Percentiles rank a stretch among this genome's conserved stretches.
phyloP scores from a whole-genome alignment of 108 stramenopile species.

The Cyclotella atomus region DNA sequence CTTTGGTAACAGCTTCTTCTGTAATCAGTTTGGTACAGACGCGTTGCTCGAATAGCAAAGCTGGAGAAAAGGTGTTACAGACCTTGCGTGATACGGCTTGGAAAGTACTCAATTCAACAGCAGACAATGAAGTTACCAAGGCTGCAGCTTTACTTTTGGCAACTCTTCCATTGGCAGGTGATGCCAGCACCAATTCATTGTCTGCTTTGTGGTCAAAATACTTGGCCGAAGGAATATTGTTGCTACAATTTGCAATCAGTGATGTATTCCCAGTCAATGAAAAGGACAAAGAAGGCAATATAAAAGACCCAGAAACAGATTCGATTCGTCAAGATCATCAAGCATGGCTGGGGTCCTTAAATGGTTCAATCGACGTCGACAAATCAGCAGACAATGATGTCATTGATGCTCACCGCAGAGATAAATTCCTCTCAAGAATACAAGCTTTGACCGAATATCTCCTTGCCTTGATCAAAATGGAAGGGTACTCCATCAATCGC shows the following conservation, averaged over 20 bases:
- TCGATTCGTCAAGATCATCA: constrained; percentile 20
- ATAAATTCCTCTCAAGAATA: constrained; percentile 18
- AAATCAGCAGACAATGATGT: constrained; percentile 22
- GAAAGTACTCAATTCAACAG: not conserved
- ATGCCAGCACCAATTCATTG: constrained; percentile 14
- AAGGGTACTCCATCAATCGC: constrained; percentile 32
- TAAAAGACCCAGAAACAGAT: not conserved
- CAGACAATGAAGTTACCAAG: constrained; percentile 2
- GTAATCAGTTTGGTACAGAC: not conserved
- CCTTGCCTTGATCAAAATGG: constrained; percentile 18
- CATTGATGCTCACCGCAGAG: constrained; percentile 21
- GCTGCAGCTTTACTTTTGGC: constrained; percentile 35
- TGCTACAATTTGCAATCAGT: constrained; percentile 33
- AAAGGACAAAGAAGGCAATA: not conserved
- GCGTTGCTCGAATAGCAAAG: not conserved
- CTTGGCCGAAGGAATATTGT: constrained; percentile 15
- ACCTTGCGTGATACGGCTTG: not conserved
- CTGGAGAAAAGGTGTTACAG: not conserved
- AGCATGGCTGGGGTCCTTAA: constrained; percentile 19
- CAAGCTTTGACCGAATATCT: constrained; percentile 28
- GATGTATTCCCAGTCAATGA: constrained; percentile 37
- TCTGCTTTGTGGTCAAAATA: constrained; percentile 25
- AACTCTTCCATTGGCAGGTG: constrained; percentile 27
- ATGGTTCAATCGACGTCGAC: constrained; percentile 12
- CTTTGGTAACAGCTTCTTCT: not conserved